Base-by-base conservation (phyloP, 306 rosid genomes). In the Corylus heterophylla region DNA sequence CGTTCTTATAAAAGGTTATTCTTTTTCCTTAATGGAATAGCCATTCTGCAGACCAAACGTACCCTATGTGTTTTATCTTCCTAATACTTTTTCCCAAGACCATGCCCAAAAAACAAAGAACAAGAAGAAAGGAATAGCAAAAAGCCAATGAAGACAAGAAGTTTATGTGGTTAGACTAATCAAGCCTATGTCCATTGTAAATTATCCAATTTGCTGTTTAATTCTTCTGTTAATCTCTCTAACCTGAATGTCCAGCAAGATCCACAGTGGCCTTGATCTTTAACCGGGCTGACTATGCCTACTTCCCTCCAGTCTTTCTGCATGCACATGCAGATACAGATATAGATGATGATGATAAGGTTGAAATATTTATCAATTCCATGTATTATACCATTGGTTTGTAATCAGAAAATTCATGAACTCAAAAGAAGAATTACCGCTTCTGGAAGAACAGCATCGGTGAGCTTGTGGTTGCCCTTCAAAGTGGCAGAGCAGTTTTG, bases 261-360 rank as follows among this genome's bases (percentile, higher is more conserved):
- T 48, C 92, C 92, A 73, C 92, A 89, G 73, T 62, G 73, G 71
- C 96, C 98, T 82, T 95, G 99, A 77, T 95, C 87, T 82, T 95
- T 95, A 74, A 95, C 88, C 2, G 91, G 83, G 79, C 88, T 91
- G 56, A 95, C 97, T 70, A 95, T 93, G 64, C 89, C 93, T 67
- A 80, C 87, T 71, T 90, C 74, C 79, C 97, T 95, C 99, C 99
- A 95, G 79, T 95, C 97, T 90, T 95, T 91, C 98, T 95, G 95
- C 78, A 85, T 25, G 64, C 2, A 73, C 59, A 51, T 12, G 8
- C 37, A 59, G 27, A 55, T 16, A 8, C n/a, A 16, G 37, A 58
- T 58, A 25, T n/a, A 9, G 14, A 67, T 8, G 39, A 39, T 17
- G 17, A 18, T 76, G 50, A 20, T 18, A 76, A 37, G 39, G 51